These are phyloP conservation scores for Phytophthora tentaculata DNA, from an alignment of 352 stramenopile species.

Conservation along the genomic window DNA sequence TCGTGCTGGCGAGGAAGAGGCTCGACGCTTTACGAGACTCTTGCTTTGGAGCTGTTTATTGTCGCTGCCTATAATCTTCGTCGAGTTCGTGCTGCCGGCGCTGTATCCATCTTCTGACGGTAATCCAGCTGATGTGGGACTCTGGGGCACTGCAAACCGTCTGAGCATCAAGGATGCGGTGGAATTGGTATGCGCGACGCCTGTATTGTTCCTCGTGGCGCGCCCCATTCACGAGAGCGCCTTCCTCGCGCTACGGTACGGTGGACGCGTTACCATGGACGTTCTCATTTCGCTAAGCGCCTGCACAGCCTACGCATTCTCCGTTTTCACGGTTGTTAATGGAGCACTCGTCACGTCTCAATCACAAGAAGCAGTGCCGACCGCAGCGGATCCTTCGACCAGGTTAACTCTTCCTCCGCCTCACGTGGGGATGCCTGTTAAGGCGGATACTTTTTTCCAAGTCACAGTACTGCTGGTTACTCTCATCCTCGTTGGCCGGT, in stretches of 20 bases:
- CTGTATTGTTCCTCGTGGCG: constrained; percentile 64
- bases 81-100: constrained; percentile 63
- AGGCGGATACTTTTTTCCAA: constrained; percentile 77
- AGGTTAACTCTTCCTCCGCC: constrained; percentile 12
- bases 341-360: constrained; percentile 14
- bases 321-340: constrained; percentile 42
- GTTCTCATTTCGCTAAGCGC: constrained; percentile 80
- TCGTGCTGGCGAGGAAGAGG: constrained; percentile 45
- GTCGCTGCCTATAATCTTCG: constrained; percentile 54
- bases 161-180: constrained; percentile 62
- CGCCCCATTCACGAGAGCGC: constrained; percentile 79
- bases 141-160: constrained; percentile 35
- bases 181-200: constrained; percentile 68
- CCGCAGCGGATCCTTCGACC: constrained; percentile 13
- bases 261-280: constrained; percentile 76
- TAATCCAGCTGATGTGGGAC: constrained; percentile 29
- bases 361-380: constrained; percentile 2
- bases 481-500: constrained; percentile 76
- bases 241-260: constrained; percentile 61
- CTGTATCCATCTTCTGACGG: constrained; percentile 25
- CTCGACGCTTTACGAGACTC: constrained; percentile 50
- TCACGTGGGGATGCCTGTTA: constrained; percentile 17
- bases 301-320: constrained; percentile 74
- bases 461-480: constrained; percentile 71
- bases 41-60: constrained; percentile 66